Conservation (phyloP, 352 stramenopile genomes). For the Globisporangium parvum region DNA sequence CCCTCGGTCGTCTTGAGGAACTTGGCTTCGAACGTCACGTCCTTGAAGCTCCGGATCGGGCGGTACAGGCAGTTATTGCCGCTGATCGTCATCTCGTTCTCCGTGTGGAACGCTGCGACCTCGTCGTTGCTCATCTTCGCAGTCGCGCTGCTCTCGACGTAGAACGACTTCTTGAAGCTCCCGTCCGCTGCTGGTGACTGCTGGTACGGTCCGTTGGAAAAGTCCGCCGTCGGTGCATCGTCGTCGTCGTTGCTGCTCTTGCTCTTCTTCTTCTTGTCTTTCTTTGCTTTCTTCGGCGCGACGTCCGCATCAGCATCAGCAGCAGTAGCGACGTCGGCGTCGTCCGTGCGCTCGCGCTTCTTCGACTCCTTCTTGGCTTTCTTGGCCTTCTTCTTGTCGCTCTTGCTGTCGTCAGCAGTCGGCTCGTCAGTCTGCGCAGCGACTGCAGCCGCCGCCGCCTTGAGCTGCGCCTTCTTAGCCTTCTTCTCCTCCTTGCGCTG, state of each 20-base stretch:
- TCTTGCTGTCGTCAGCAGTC: conserved; percentile 3
- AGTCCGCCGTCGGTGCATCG: conserved; percentile 31
- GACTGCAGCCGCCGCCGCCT: conserved; percentile 34
- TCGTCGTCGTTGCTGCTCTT: conserved; percentile 17
- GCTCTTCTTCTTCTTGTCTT: conserved; percentile 49
- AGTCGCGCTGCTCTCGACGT: conserved; percentile 65
- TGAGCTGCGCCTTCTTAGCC: conserved; percentile 31
- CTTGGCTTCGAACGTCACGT: conserved; percentile 74
- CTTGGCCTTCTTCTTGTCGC: conserved; percentile 27
- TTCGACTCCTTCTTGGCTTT: conserved; percentile 38
- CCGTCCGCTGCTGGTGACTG: conserved; percentile 54
- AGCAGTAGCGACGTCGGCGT: conserved; percentile 7
- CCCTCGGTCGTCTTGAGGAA: conserved; percentile 86
- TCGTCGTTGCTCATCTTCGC: conserved; percentile 76
- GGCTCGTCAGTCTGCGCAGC: conserved; percentile 25
- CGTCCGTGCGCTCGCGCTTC: conserved; percentile 23
- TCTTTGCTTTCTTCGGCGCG: conserved; percentile 28
- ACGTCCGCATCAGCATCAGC: background rate
- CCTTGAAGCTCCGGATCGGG: conserved; percentile 56
- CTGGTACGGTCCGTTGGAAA: conserved; percentile 69
- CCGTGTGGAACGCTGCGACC: conserved; percentile 81
- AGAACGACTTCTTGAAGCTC: conserved; percentile 84
- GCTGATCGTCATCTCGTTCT: conserved; percentile 80
- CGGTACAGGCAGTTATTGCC: conserved; percentile 88
- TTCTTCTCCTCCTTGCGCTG: conserved; percentile 31